phyloP scores from a whole-genome alignment of 176 grass and related monocot species.

The Carex parvula region DNA sequence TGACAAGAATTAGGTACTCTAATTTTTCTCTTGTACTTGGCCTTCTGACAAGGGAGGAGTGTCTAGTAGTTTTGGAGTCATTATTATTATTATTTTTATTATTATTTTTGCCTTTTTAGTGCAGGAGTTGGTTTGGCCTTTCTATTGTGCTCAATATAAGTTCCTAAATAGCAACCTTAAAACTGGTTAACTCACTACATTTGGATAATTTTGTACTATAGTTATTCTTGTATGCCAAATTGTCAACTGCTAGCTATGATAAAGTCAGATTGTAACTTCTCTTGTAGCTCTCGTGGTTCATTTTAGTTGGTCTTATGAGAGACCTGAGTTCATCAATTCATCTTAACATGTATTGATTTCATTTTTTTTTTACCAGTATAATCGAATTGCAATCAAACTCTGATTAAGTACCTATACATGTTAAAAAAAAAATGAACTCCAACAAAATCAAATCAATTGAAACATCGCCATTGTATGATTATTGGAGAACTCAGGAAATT shows the following conservation, averaged over 20 bases:
- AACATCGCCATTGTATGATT: not conserved
- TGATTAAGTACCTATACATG: not conserved
- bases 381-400: not conserved
- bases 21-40: conserved; percentile 8
- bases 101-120: not conserved
- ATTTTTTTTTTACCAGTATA: not conserved
- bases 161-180: not conserved
- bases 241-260: not conserved
- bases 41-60: not conserved
- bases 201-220: not conserved
- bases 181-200: conserved; percentile 4
- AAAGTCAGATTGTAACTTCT: not conserved
- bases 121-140: conserved; percentile 5
- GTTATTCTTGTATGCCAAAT: not conserved
- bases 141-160: not conserved
- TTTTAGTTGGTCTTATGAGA: not conserved
- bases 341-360: not conserved
- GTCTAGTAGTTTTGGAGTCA: not conserved
- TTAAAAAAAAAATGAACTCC: not conserved
- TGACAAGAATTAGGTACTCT: conserved; percentile 15
- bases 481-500: not conserved
- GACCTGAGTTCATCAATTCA: not conserved
- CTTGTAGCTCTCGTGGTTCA: not conserved
- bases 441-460: not conserved
- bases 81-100: not conserved